Evolutionary conservation across 1,284 basidiomycete species (phyloP), one percentile per base, ranked within the genome.

Genomic region (Puccinia brachypodii): DNA sequence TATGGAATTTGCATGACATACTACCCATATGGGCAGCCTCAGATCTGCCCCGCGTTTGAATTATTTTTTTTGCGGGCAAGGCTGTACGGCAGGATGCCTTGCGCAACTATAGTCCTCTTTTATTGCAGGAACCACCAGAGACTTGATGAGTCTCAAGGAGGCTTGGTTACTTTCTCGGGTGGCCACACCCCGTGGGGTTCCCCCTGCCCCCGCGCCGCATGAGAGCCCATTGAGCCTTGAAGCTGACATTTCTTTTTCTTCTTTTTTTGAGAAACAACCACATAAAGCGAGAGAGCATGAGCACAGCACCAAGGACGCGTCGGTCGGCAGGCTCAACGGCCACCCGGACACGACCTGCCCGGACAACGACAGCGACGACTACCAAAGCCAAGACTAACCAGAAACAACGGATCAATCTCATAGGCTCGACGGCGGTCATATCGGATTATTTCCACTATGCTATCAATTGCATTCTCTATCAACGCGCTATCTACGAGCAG

Each of bases 391-490:
- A 86, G 28, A 85, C 85, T 3, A 84, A 86, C 44, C 85, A 85
- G 68, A 87, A 87, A 71, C 87, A 88, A 83, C 87, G 87, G 28
- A 96, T 97, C 84, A 96, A 94, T 0, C 92, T 99, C 87, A 96
- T 98, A 86, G 97, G 97, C 0, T 97, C 94, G 0, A 95, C 94
- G 0, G 91, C 92, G 66, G 90, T 98, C n/a, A 96, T 99, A 80
- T 96, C 95, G 19, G 97, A 99, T 86, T 98, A 99, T 89, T 98
- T 99, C 90, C 96, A 96, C 89, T 99, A 95, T 87, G 93, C 94
- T 31, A 94, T 96, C 83, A 96, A 96, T 88, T 94, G 92, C 94
- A 98, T 99, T 85, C 89, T 99, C 68, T 99, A 97, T 88, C 96
- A 99, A 88, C 91, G 97, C 40, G 94, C 94, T 76, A 94, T 99